These are phyloP conservation scores for Amaranthus cruentus DNA, from an alignment of 148 eudicot genomes.

Conservation along the genomic window DNA sequence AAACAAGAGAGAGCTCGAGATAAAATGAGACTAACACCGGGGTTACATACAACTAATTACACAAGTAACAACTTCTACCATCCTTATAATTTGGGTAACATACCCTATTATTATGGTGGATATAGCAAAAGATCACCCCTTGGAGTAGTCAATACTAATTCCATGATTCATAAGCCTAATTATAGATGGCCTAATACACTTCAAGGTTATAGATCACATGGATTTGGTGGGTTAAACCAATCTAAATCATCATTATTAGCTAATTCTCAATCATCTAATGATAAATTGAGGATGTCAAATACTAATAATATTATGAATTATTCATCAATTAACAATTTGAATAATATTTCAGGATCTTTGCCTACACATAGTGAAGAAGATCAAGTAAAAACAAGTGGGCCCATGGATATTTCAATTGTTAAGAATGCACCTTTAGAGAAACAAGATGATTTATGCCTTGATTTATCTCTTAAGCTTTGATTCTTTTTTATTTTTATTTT, in stretches of 20 bases:
- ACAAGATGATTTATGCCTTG: conserved; percentile 20
- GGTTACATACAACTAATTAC: conserved; percentile 4
- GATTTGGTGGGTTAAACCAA: background rate
- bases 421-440: conserved; percentile 12
- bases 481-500: background rate
- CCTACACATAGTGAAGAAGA: conserved; percentile 13
- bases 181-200: conserved; percentile 10
- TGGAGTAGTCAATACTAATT: conserved; percentile 23
- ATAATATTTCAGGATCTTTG: conserved; percentile 15
- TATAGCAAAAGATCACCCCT: conserved; percentile 17
- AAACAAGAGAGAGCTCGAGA: conserved; percentile 34
- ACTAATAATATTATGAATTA: background rate
- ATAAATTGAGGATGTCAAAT: conserved; percentile 6
- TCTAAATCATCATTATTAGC: background rate
- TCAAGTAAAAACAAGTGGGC: background rate
- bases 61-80: conserved; percentile 8
- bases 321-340: conserved; percentile 14
- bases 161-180: conserved; percentile 24
- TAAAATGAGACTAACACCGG: conserved; percentile 25
- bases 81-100: conserved; percentile 14
- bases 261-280: conserved; percentile 5
- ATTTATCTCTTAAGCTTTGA: conserved; percentile 30
- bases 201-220: conserved; percentile 17
- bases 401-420: background rate
- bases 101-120: conserved; percentile 6